Base-by-base conservation (phyloP, 345 rosid species). In the Reutealis trisperma region DNA sequence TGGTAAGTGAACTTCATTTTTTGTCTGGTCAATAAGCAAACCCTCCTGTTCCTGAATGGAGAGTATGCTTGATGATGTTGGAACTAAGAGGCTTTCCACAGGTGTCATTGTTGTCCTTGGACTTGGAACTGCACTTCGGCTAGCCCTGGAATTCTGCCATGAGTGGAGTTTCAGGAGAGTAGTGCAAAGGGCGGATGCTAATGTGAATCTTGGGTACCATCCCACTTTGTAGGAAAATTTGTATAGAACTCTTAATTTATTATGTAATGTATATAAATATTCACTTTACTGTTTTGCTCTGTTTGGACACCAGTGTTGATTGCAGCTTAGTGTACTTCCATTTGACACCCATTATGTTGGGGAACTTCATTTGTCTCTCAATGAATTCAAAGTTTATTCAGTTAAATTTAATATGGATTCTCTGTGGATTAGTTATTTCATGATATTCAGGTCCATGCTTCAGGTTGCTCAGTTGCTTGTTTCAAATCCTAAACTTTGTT, bases 71-170 rank as follows among this genome's bases (percentile, higher is more conserved):
- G n/a, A 37, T 75, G 78, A 51, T 59, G 44, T 67, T 67, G 79
- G 70, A 67, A 27, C 66, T 52, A 19, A 61, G 37, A 60, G 41
- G 32, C 32, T 44, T 77, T 41, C 37, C 71, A 27, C 86, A 93
- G 98, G 97, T 81, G 94, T 94, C 45, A 91, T 94, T 73, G 91
- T 92, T 25, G 92, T 94, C 83, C 91, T 94, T n/a, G 98, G 98
- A 15, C 88, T 94, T 64, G 97, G 97, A 83, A 92, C 98, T 7
- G 94, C 94, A 1, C 84, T 94, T 55, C 84, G 97, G 74, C 88
- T 94, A 65, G 88, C 90, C 41, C 74, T 94, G 55, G 97, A 94
- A 79, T 91, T 92, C 85, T 92, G 90, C 87, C 91, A 85, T 21
- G 97, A 92, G 45, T 94, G 98, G 97, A 90, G 86, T 80, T 75